phyloP scores from a whole-genome alignment of 1,284 basidiomycete species.

The Boletus albobrunnescens region DNA sequence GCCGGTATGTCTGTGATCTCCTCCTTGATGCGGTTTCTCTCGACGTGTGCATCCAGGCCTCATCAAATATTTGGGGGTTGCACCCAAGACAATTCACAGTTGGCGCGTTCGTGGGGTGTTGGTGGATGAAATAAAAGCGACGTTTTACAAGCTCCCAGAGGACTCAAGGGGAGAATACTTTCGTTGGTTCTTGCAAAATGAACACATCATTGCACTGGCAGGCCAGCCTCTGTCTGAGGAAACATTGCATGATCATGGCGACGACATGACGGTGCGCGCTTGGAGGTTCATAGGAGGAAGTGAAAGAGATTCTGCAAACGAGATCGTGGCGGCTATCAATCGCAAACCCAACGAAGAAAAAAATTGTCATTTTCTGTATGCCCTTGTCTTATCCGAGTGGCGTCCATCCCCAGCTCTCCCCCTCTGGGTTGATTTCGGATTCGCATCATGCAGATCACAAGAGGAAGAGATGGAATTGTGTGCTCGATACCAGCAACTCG shows the following conservation, averaged over 20 bases:
- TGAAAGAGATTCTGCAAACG: background rate
- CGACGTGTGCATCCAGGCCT: background rate
- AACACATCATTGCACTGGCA: conserved; percentile 2
- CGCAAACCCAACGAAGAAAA: background rate
- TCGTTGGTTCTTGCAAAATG: conserved; percentile 4
- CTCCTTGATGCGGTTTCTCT: background rate
- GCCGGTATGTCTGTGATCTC: background rate
- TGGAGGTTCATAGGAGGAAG: conserved; percentile 6
- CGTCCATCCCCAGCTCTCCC: background rate
- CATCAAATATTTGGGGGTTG: background rate
- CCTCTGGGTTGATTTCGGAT: conserved; percentile 4
- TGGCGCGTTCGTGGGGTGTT: conserved; percentile 4
- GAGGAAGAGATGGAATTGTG: background rate
- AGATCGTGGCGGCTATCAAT: background rate
- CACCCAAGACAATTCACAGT: conserved; percentile 2
- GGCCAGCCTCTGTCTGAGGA: background rate
- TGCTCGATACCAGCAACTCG: background rate
- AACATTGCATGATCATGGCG: background rate
- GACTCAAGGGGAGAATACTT: background rate
- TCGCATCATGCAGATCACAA: conserved; percentile 1
- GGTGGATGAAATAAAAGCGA: conserved; percentile 2
- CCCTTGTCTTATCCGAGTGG: conserved; percentile 3
- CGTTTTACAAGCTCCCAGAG: background rate
- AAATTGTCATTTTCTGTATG: background rate
- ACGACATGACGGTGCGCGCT: background rate